Percentiles rank a stretch among this genome's conserved stretches.
phyloP scores from a whole-genome alignment of 352 stramenopile genomes.

The Globisporangium cystogenes region DNA sequence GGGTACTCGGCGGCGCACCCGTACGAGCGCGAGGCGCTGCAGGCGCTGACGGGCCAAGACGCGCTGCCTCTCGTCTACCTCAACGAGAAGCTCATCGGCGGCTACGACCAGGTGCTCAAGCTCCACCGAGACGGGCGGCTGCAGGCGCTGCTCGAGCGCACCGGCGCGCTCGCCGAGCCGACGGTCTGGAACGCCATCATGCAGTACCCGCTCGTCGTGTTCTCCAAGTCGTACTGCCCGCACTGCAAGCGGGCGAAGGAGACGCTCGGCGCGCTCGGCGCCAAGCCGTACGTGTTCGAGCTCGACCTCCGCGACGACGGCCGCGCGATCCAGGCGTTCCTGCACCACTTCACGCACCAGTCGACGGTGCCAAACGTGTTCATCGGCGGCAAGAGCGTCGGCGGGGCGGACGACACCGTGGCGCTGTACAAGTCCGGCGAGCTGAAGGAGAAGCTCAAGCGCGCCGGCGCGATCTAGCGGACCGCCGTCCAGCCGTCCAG shows the following conservation, averaged over 20 bases:
- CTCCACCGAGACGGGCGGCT: slow-evolving; percentile 81
- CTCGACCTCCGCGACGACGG: slow-evolving; percentile 85
- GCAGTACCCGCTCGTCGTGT: slow-evolving; percentile 68
- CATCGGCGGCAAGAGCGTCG: slow-evolving; percentile 93
- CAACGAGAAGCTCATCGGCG: slow-evolving; percentile 90
- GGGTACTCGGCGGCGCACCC: slow-evolving; percentile 47
- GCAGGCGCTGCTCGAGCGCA: slow-evolving; percentile 76
- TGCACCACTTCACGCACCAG: slow-evolving; percentile 91
- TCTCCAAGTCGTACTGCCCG: slow-evolving; percentile 84
- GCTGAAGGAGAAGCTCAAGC: slow-evolving; percentile 85
- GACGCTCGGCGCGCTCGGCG: slow-evolving; percentile 46
- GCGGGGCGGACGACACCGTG: slow-evolving; percentile 93
- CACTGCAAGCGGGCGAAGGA: slow-evolving; percentile 87
- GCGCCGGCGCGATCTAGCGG: slow-evolving; percentile 44
- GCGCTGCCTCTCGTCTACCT: slow-evolving; percentile 97
- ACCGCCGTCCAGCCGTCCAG: too few relatives aligned
- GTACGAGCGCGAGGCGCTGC: slow-evolving; percentile 74
- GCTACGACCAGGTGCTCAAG: slow-evolving; percentile 91
- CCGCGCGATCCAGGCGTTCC: slow-evolving; percentile 86
- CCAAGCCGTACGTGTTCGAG: slow-evolving; percentile 68
- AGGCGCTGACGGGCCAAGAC: slow-evolving; percentile 85
- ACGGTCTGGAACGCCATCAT: slow-evolving; percentile 71
- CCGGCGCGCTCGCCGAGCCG: slow-evolving; percentile 59
- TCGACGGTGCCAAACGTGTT: slow-evolving; percentile 98
- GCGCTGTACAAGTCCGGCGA: slow-evolving; percentile 81